A percentile compares a stretch with the other conserved stretches of the same genome.
These are phyloP conservation scores for Epichloe uncinata DNA, from an alignment of 2,329 filamentous ascomycete species.

Conservation along the genomic window DNA sequence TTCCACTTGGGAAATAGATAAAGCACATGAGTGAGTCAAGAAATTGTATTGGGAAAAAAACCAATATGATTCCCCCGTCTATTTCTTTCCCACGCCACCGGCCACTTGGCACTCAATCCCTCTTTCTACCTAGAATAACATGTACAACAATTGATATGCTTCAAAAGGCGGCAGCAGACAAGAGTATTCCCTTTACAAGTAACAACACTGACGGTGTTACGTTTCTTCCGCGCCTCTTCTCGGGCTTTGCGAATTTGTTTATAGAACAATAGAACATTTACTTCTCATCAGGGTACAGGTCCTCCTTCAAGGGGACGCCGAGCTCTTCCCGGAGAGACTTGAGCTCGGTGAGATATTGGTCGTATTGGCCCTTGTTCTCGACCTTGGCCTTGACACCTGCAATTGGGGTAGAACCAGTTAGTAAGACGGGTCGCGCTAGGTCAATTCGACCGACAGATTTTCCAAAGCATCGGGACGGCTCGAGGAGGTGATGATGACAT, in stretches of 20 bases:
- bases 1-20: no score
- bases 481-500: not conserved
- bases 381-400: slow-evolving; percentile 97
- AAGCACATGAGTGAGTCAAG: no score
- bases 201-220: not conserved
- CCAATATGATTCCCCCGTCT: not conserved
- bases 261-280: slow-evolving; percentile 17
- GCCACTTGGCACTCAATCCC: slow-evolving; percentile 12
- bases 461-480: no score
- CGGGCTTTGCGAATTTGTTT: not conserved
- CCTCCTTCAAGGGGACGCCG: slow-evolving; percentile 81
- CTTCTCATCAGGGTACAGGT: slow-evolving; percentile 64
- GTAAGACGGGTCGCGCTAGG: not conserved
- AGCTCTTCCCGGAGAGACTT: slow-evolving; percentile 88
- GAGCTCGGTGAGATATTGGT: slow-evolving; percentile 90
- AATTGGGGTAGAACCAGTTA: not conserved
- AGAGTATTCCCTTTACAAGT: slow-evolving; percentile 2
- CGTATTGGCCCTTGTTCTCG: slow-evolving; percentile 94
- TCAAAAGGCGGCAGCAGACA: slow-evolving; percentile 4
- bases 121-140: slow-evolving; percentile 20
- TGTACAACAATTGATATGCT: slow-evolving; percentile 20
- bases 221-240: not conserved
- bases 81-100: slow-evolving; percentile 8
- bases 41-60: no score
- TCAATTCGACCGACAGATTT: not conserved